Percentiles rank a stretch among this genome's conserved stretches.
Conservation (phyloP, 805 yeast species). For the Candida dendrica region DNA sequence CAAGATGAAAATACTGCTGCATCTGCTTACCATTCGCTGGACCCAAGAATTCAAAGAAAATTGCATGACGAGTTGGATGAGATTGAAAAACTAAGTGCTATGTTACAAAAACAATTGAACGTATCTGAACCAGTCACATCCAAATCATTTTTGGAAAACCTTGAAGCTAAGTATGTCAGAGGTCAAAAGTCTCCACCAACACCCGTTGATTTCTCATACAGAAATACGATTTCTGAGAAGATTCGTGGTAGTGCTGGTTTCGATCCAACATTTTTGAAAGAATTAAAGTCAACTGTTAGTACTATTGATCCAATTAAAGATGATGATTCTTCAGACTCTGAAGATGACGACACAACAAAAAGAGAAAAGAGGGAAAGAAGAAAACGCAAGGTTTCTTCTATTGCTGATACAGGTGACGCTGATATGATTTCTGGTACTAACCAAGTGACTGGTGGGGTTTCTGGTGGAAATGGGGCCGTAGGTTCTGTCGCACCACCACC, state of each 20-base stretch:
- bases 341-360: conserved; percentile 5
- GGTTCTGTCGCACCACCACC: conserved; percentile 20
- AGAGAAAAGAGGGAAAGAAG: conserved; percentile 2
- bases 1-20: neutral
- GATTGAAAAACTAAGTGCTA: conserved; percentile 18
- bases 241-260: conserved; percentile 27
- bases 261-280: conserved; percentile 46
- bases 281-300: conserved; percentile 42
- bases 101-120: conserved; percentile 10
- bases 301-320: conserved; percentile 23
- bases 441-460: neutral
- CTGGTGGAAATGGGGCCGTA: conserved; percentile 1
- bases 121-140: conserved; percentile 9
- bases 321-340: conserved; percentile 6
- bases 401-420: conserved; percentile 4
- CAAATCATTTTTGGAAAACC: conserved; percentile 18
- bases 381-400: neutral
- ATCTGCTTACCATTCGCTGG: conserved; percentile 19
- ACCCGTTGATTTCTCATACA: conserved; percentile 11
- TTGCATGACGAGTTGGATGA: conserved; percentile 32
- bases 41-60: conserved; percentile 31
- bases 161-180: conserved; percentile 38
- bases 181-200: conserved; percentile 31
- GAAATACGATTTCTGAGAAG: conserved; percentile 19
- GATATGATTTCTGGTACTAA: neutral